Evolutionary conservation across 2,329 filamentous ascomycete genomes (phyloP), one percentile per base, ranked within the genome.

Genomic region (Diaporthe caulivora): DNA sequence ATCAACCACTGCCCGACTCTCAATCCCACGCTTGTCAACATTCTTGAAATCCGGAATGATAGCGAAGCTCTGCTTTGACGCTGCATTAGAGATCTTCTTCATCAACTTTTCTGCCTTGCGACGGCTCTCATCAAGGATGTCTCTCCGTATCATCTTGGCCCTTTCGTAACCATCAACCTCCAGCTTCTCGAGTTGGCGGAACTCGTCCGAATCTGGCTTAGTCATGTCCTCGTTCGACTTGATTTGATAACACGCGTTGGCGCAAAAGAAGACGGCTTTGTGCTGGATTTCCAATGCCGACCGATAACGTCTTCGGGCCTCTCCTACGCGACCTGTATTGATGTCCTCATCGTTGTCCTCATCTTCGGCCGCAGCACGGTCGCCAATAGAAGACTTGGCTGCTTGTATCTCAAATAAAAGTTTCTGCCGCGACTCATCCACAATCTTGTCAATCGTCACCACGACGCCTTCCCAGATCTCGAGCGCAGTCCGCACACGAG

Each of bases 221-320:
- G 92, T 95, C 77, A 92, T 84, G 1, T 89, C 86, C 57, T 89
- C 81, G 72, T 95, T 90, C 0, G 90, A 89, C 79, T 95, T 97
- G 75, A 97, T 93, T 79, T 98, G 94, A 79, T 92, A 98, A 77
- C 92, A 92, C 0, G 92, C 93, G 77, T 95, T 98, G 18, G 92
- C 95, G 34, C 92, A 92, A 79, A 97, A 98, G 83, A 98, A 98
- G 0, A 91, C 87, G 40, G 93, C 94, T 76, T 92, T 91, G 80
- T 98, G 96, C 75, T 96, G 89, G 55, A 97, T 82, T 79, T 97
- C 95, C 24, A 98, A 85, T 2, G 94, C 92, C 26, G 87, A 88
- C 13, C 95, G 92, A 29, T 98, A 85, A 55, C 91, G 89, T 70
- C 92, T 90, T 44, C 92, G 90, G 65, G 89, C 87, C 49, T 90